Conservation (phyloP, 2,329 filamentous ascomycete species). For the Ambrosiella xylebori region DNA sequence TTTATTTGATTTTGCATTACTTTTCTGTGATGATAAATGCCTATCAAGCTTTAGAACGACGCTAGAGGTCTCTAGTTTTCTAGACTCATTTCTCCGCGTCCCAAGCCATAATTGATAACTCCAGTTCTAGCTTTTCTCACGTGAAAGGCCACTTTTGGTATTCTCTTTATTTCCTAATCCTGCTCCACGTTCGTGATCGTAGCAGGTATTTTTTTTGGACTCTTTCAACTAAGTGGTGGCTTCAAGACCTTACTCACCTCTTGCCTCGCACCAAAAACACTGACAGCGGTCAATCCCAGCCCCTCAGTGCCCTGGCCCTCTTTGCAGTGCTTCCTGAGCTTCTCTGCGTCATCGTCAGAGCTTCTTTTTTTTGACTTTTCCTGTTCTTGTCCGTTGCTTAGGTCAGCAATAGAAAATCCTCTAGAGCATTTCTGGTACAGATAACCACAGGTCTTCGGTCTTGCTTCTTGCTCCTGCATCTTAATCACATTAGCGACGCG, state of each 20-base stretch:
- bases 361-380: background rate
- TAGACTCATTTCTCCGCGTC: background rate
- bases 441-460: background rate
- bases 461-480: background rate
- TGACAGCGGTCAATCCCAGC: background rate
- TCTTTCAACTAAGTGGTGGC: too few species aligned
- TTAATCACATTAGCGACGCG: background rate
- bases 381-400: background rate
- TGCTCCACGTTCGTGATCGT: too few species aligned
- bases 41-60: background rate
- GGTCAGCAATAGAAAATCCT: background rate
- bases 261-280: background rate
- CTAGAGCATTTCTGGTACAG: background rate
- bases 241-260: background rate
- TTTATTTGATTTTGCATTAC: background rate
- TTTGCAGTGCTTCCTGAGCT: background rate
- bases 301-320: background rate
- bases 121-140: background rate
- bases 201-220: too few species aligned
- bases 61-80: background rate
- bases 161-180: too few species aligned
- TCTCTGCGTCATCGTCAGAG: slow-evolving; percentile 5
- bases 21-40: background rate
- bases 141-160: too few species aligned
- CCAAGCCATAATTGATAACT: background rate